Base-by-base conservation (phyloP, 1,284 basidiomycete genomes). In the Puccinia novopanici region DNA sequence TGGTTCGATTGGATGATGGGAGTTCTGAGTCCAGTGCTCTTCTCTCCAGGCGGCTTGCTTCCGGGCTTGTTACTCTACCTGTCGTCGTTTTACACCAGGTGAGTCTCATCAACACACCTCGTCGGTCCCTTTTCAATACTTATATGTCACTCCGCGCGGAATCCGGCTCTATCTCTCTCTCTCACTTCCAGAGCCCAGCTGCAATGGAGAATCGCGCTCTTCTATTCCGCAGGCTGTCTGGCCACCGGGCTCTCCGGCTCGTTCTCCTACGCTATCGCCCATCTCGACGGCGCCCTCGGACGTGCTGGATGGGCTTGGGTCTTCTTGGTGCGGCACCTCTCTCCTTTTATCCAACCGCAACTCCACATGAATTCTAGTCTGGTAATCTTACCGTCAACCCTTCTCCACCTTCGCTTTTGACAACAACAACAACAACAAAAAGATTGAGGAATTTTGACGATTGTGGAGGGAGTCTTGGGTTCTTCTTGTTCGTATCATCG, bases 61-160 rank as follows among this genome's bases (percentile, higher is more conserved):
- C 68, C 68, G 4, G 68, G 68, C 3, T 52, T 48, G 2, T 71
- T 54, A 27, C 50, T 71, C 13, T 71, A 71, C 30, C 45, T 71
- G 8, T 71, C 68, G 22, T 48, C 45, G 12, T 30, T 48, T 30
- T 71, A 71, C 52, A 27, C 37, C 30, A 9, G 68, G 68, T 71
- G 24, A 50, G 45, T 30, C 4, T 15, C 10, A 15, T 6, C 45
- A 34, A 37, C 5, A 45, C 6, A 45, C 13, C 12, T 70, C 40
- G 13, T 9, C 24, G 13, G 12, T 42, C 5, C 4, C n/a, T 34
- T 12, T 37, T n/a, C 5, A 27, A 22, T 27, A n/a, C n/a, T n/a
- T n/a, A n/a, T n/a, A n/a, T n/a, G n/a, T n/a, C n/a, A n/a, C n/a
- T n/a, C n/a, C 63, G 5, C n/a, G 8, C 22, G 10, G 52, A 54